phyloP scores from a whole-genome alignment of 2,329 filamentous ascomycete genomes.

The Hansfordia pulvinata region DNA sequence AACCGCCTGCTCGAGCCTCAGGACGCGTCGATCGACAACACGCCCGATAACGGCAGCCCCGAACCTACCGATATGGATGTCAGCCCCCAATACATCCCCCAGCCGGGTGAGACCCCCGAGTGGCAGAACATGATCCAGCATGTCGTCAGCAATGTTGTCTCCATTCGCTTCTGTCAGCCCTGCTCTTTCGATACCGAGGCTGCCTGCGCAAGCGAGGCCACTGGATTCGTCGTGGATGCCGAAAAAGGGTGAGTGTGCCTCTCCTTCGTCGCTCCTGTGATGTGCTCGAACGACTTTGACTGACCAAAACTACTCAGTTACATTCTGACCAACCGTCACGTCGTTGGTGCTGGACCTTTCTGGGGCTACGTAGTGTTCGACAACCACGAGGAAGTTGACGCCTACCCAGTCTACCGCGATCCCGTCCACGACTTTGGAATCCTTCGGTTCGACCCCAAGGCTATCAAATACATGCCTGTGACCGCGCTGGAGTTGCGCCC shows the following conservation, averaged over 20 bases:
- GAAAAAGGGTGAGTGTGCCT: slow-evolving; percentile 56
- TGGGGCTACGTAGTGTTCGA: slow-evolving; percentile 98
- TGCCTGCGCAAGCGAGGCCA: slow-evolving; percentile 87
- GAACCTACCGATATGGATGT: slow-evolving; percentile 21
- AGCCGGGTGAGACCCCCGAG: slow-evolving; percentile 52
- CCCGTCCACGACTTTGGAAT: slow-evolving; percentile 98
- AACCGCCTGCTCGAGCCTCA: no score
- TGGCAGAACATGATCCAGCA: slow-evolving; percentile 95
- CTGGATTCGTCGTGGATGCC: slow-evolving; percentile 93
- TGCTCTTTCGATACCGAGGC: slow-evolving; percentile 97
- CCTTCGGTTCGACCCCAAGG: slow-evolving; percentile 86
- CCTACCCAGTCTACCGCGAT: slow-evolving; percentile 92
- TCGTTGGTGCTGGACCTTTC: slow-evolving; percentile 89
- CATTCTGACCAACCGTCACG: slow-evolving; percentile 81
- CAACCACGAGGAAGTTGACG: slow-evolving; percentile 94
- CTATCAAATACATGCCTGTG: slow-evolving; percentile 94
- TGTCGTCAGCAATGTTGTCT: slow-evolving; percentile 90
- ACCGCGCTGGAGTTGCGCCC: slow-evolving; percentile 68
- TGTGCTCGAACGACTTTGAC: neutral
- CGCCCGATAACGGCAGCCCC: slow-evolving; percentile 34
- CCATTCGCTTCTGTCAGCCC: slow-evolving; percentile 98
- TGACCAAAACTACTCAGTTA: slow-evolving; percentile 31
- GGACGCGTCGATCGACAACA: slow-evolving; percentile 33
- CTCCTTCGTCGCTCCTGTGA: slow-evolving; percentile 1
- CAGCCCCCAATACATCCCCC: slow-evolving; percentile 22